phyloP scores from a whole-genome alignment of 1,284 basidiomycete genomes.

The Ustilago tritici region DNA sequence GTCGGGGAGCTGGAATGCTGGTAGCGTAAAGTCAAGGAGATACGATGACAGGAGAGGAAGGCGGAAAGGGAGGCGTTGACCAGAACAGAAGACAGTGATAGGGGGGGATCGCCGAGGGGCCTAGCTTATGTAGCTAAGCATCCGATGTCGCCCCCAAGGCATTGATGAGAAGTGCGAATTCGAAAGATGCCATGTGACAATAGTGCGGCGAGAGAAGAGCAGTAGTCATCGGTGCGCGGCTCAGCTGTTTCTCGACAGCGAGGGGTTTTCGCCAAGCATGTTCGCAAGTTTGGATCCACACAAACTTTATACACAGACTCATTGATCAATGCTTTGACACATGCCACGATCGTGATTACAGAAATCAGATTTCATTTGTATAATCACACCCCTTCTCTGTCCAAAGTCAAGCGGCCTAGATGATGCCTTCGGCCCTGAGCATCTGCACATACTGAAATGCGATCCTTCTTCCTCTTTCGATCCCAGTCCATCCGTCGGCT shows the following conservation, averaged over 20 bases:
- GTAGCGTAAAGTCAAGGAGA: too few relatives aligned
- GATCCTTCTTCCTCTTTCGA: conserved; percentile 44
- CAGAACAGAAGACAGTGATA: too few relatives aligned
- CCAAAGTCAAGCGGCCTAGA: conserved; percentile 10
- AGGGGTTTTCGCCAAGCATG: neutral
- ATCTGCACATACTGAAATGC: conserved; percentile 54
- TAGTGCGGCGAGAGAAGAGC: too few relatives aligned
- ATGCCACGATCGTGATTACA: conserved; percentile 1
- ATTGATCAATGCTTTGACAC: conserved; percentile 2
- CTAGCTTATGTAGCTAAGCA: too few relatives aligned
- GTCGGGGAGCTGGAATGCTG: too few relatives aligned
- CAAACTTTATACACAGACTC: neutral
- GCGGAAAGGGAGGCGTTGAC: too few relatives aligned
- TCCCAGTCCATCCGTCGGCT: conserved; percentile 35
- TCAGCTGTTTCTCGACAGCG: neutral
- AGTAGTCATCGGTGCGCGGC: too few relatives aligned
- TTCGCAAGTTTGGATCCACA: neutral
- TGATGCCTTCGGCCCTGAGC: conserved; percentile 50
- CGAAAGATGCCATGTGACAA: too few relatives aligned
- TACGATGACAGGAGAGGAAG: too few relatives aligned
- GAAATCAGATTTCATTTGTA: neutral
- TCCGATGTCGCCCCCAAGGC: too few relatives aligned
- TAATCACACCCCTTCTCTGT: neutral
- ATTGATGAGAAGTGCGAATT: too few relatives aligned
- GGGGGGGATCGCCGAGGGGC: too few relatives aligned